These are phyloP conservation scores for Clitopilus hobsonii DNA, from an alignment of 768 basidiomycete species.

Conservation along the genomic window DNA sequence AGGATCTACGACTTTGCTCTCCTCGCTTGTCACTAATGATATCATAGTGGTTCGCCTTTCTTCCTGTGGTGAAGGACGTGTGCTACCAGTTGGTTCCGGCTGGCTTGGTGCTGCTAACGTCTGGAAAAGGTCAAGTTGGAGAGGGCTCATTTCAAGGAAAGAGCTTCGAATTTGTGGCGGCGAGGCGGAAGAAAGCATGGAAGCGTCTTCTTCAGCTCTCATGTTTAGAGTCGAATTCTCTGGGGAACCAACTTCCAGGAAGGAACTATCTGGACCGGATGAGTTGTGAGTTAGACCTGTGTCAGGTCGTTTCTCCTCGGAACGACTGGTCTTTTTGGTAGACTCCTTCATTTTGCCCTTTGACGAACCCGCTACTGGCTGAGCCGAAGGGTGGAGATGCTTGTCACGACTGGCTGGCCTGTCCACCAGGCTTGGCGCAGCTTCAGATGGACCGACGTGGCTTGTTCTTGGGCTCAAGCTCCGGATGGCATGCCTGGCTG, in stretches of 20 bases:
- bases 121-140: conserved; percentile 7
- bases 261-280: conserved; percentile 7
- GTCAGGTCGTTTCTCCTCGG: conserved; percentile 1
- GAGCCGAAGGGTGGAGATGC: background rate
- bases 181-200: conserved; percentile 3
- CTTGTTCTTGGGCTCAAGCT: conserved; percentile 18
- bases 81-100: background rate
- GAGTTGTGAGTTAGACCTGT: background rate
- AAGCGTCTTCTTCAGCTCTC: background rate
- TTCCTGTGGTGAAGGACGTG: background rate
- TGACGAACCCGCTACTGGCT: background rate
- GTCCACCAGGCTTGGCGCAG: background rate
- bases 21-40: conserved; percentile 6
- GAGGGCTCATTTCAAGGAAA: conserved; percentile 7
- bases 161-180: background rate
- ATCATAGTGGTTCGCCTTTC: conserved; percentile 10
- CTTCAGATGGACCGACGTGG: background rate
- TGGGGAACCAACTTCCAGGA: conserved; percentile 11
- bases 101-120: background rate
- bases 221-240: conserved; percentile 5
- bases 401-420: background rate
- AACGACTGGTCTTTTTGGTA: background rate
- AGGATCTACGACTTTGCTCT: conserved; percentile 4
- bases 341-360: background rate
- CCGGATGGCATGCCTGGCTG: conserved; percentile 18